Evolutionary conservation across 2,329 filamentous ascomycete genomes (phyloP).

Genomic region (Aspergillus ustus): DNA sequence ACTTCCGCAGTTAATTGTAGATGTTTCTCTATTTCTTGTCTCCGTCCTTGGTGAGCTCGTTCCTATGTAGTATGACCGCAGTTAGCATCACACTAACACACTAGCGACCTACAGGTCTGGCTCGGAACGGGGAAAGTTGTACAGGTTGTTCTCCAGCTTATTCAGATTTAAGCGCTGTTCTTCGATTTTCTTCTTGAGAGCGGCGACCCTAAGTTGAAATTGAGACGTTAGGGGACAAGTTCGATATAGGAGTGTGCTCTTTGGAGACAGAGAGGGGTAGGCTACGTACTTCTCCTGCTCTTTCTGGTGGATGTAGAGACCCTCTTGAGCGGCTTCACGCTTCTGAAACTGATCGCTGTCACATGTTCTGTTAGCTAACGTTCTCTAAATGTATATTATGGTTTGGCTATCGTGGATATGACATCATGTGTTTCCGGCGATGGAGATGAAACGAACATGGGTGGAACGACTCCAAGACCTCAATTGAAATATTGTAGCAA

Average conservation of each 20-base stretch:
- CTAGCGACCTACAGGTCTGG: not conserved
- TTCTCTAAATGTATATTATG: not conserved
- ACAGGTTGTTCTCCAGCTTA: conserved; percentile 87
- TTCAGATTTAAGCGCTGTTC: conserved; percentile 84
- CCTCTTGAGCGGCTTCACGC: conserved; percentile 86
- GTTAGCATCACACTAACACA: not conserved
- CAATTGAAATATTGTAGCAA: not conserved
- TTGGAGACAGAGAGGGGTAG: not conserved
- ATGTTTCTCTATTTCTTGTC: conserved; percentile 53
- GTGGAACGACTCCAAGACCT: not conserved
- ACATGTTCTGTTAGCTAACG: conserved; percentile 12
- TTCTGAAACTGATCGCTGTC: conserved; percentile 86
- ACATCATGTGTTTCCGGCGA: conserved; percentile 18
- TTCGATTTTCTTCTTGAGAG: conserved; percentile 70
- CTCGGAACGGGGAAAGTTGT: conserved; percentile 41
- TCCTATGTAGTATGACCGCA: conserved; percentile 53
- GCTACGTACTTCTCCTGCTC: conserved; percentile 77
- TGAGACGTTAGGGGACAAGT: not conserved
- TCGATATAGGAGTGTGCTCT: not conserved
- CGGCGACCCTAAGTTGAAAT: conserved; percentile 58
- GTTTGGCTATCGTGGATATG: conserved; percentile 17
- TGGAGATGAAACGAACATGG: not conserved
- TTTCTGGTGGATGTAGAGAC: conserved; percentile 80
- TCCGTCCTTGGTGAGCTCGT: conserved; percentile 76
- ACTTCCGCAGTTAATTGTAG: not conserved